Evolutionary conservation across 108 stramenopile genomes (phyloP).

Genomic region (Nitzschia palea): DNA sequence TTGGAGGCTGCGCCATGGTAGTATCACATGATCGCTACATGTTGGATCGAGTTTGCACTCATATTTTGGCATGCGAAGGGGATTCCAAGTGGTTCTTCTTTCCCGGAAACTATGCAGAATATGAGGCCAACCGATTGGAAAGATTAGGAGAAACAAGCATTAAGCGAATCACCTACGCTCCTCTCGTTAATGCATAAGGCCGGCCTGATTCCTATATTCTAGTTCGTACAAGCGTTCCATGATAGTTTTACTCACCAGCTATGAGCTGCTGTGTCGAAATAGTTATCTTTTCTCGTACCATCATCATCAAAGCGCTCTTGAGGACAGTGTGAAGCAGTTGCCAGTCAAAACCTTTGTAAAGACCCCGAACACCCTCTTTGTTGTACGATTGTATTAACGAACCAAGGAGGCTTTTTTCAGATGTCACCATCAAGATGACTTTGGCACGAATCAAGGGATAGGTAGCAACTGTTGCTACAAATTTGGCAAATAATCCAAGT

Average conservation of each 20-base stretch:
- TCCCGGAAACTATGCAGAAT: slow-evolving; percentile 90
- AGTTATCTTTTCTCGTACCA: slow-evolving; percentile 74
- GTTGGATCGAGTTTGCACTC: slow-evolving; percentile 91
- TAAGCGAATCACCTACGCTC: slow-evolving; percentile 86
- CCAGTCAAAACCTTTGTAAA: slow-evolving; percentile 79
- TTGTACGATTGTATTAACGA: slow-evolving; percentile 46
- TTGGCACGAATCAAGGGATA: slow-evolving; percentile 95
- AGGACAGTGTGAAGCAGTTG: slow-evolving; percentile 79
- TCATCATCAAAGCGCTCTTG: slow-evolving; percentile 85
- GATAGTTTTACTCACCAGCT: neutral
- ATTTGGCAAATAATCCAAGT: slow-evolving; percentile 77
- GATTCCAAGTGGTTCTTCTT: slow-evolving; percentile 83
- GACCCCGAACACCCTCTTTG: slow-evolving; percentile 51
- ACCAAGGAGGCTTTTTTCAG: slow-evolving; percentile 16
- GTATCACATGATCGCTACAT: slow-evolving; percentile 97
- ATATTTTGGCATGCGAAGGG: slow-evolving; percentile 94
- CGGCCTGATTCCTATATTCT: neutral
- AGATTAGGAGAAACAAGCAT: slow-evolving; percentile 82
- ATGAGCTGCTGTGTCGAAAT: slow-evolving; percentile 22
- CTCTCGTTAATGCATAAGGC: slow-evolving; percentile 69
- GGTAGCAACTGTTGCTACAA: slow-evolving; percentile 88
- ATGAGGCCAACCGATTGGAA: slow-evolving; percentile 69
- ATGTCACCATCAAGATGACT: slow-evolving; percentile 82
- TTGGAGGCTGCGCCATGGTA: slow-evolving; percentile 93
- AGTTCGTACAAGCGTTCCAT: neutral